Conservation (phyloP, 306 rosid species). For the Trifolium repens region DNA sequence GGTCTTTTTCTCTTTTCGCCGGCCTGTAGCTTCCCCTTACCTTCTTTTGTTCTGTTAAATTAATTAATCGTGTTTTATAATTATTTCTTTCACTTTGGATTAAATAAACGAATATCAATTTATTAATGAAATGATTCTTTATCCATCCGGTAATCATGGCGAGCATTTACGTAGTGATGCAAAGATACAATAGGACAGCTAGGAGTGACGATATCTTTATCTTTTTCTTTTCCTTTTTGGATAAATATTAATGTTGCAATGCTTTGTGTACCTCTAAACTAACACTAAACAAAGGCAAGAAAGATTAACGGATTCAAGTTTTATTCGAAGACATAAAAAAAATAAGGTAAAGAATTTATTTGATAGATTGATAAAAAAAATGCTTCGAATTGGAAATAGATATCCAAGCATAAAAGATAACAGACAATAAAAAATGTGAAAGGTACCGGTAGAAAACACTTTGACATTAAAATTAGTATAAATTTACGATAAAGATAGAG, state of each 20-base stretch:
- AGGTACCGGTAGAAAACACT: too few relatives aligned
- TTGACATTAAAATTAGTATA: too few relatives aligned
- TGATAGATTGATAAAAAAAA: too few relatives aligned
- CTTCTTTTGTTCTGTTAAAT: slow-evolving; percentile 41
- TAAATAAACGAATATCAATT: slow-evolving; percentile 35
- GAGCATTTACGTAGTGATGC: slow-evolving; percentile 58
- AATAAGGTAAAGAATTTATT: too few relatives aligned
- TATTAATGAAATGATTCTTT: slow-evolving; percentile 44
- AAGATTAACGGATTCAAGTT: too few relatives aligned
- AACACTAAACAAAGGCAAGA: too few relatives aligned
- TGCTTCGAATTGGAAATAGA: too few relatives aligned
- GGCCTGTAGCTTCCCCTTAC: slow-evolving; percentile 45
- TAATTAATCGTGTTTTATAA: slow-evolving; percentile 11
- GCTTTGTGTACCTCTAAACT: too few relatives aligned
- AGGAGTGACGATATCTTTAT: slow-evolving; percentile 53
- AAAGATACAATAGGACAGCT: slow-evolving; percentile 55
- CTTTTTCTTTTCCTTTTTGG: slow-evolving; percentile 41
- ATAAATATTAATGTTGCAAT: slow-evolving; percentile 20
- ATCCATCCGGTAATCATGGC: slow-evolving; percentile 62
- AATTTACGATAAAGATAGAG: too few relatives aligned
- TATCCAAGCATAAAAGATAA: too few relatives aligned
- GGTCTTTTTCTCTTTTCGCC: slow-evolving; percentile 36
- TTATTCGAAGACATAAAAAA: too few relatives aligned
- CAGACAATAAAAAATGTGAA: too few relatives aligned
- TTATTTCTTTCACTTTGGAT: slow-evolving; percentile 31